These are phyloP conservation scores for Sungouiella blattae DNA, from an alignment of 805 yeast species.

Conservation along the genomic window DNA sequence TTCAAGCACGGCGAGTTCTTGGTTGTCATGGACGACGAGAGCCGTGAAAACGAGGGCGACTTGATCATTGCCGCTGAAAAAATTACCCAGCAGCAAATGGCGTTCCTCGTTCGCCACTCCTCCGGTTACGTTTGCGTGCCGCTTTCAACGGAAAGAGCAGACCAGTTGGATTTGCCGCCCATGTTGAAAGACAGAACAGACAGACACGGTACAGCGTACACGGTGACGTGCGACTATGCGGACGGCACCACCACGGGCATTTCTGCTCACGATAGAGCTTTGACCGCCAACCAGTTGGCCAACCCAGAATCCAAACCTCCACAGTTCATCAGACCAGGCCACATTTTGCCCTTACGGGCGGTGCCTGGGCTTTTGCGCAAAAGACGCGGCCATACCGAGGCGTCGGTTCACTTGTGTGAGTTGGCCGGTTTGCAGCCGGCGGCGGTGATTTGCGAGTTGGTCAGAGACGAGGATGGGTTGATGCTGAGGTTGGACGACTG, in stretches of 20 bases:
- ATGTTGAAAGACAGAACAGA: conserved; percentile 64
- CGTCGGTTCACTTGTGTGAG: conserved; percentile 82
- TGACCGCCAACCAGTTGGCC: conserved; percentile 74
- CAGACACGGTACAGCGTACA: conserved; percentile 95
- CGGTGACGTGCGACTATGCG: conserved; percentile 81
- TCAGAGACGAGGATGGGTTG: conserved; percentile 85
- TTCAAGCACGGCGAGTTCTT: conserved; percentile 72
- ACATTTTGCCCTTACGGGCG: conserved; percentile 88
- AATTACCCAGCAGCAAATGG: conserved; percentile 83
- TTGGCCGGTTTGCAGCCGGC: conserved; percentile 80
- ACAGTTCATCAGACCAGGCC: conserved; percentile 91
- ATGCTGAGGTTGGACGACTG: conserved; percentile 96
- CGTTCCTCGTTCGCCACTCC: conserved; percentile 81
- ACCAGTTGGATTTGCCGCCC: conserved; percentile 71
- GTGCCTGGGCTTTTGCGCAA: conserved; percentile 74
- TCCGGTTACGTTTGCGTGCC: conserved; percentile 96
- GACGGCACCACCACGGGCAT: conserved; percentile 97
- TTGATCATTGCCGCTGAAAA: conserved; percentile 87
- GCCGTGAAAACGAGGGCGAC: conserved; percentile 97
- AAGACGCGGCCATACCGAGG: conserved; percentile 97
- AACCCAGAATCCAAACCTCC: conserved; percentile 49
- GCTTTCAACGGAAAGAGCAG: conserved; percentile 71
- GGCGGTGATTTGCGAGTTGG: conserved; percentile 91
- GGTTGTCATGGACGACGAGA: conserved; percentile 95
- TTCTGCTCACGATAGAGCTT: conserved; percentile 88